Conservation (phyloP, 192 early-diverging fungal genomes). For the Lobosporangium transversale region DNA sequence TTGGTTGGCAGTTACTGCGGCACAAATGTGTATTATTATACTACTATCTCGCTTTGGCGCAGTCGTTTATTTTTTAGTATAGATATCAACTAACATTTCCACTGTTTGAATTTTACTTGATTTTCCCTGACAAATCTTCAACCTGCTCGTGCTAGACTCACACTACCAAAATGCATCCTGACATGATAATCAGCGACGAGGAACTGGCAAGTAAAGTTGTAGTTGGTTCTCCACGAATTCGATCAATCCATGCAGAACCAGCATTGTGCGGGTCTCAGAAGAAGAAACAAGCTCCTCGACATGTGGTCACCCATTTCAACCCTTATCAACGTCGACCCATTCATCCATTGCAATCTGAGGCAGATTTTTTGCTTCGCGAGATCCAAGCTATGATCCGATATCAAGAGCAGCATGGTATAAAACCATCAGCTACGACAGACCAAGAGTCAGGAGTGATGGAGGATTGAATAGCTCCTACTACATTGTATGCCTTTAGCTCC, state of each 20-base stretch:
- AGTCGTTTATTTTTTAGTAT: no score
- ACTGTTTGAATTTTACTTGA: not conserved
- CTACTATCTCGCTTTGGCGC: no score
- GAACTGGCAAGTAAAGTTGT: slow-evolving; percentile 19
- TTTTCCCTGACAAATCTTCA: not conserved
- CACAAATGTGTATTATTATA: no score
- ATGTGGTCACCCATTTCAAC: slow-evolving; percentile 35
- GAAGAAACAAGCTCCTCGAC: slow-evolving; percentile 7
- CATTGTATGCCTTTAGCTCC: no score
- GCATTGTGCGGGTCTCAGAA: not conserved
- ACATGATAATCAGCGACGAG: slow-evolving; percentile 37
- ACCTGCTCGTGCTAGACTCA: slow-evolving; percentile 27
- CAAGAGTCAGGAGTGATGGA: slow-evolving; percentile 26
- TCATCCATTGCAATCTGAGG: slow-evolving; percentile 26
- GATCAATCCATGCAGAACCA: not conserved
- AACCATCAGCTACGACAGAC: slow-evolving; percentile 4
- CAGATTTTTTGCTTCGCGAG: slow-evolving; percentile 5
- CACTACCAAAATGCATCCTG: slow-evolving; percentile 50
- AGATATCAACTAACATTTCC: not conserved
- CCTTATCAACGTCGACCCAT: slow-evolving; percentile 47
- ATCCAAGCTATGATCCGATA: slow-evolving; percentile 38
- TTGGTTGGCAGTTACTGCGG: no score
- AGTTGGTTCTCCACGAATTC: not conserved
- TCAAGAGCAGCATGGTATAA: slow-evolving; percentile 24
- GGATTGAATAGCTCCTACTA: slow-evolving; percentile 1